Percentiles rank a stretch among this genome's conserved stretches.
Conservation (phyloP, 1,284 basidiomycete species). For the Irpex sp. region DNA sequence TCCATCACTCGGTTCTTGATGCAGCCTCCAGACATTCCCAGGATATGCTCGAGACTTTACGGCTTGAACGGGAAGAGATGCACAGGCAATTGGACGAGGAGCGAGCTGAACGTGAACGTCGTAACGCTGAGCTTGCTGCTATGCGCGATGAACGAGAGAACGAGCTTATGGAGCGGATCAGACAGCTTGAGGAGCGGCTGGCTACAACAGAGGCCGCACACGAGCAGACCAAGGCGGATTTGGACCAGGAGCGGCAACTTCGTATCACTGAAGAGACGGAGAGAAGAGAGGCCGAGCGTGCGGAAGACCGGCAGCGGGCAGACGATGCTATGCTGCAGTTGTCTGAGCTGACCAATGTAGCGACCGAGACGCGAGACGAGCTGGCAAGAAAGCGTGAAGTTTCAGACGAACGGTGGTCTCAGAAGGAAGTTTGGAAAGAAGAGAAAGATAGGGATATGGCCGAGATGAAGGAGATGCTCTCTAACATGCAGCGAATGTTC, state of each 20-base stretch:
- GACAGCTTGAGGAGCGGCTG: conserved; percentile 61
- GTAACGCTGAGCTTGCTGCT: conserved; percentile 43
- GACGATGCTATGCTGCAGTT: conserved; percentile 57
- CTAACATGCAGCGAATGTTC: conserved; percentile 50
- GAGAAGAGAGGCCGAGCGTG: conserved; percentile 51
- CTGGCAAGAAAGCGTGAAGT: conserved; percentile 51
- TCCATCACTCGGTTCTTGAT: conserved; percentile 36
- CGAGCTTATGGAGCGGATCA: conserved; percentile 52
- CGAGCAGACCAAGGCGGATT: conserved; percentile 45
- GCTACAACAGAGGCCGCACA: conserved; percentile 50
- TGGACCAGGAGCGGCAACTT: conserved; percentile 51
- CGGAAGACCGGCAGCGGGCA: conserved; percentile 54
- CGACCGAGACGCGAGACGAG: conserved; percentile 59
- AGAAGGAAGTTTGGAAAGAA: conserved; percentile 39
- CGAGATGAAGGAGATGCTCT: conserved; percentile 55
- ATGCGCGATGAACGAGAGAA: conserved; percentile 44
- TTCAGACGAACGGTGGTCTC: conserved; percentile 54
- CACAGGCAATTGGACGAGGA: conserved; percentile 49
- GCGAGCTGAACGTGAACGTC: conserved; percentile 46
- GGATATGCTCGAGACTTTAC: conserved; percentile 56
- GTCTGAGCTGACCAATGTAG: conserved; percentile 61
- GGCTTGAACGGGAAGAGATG: conserved; percentile 56
- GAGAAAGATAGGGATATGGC: conserved; percentile 37
- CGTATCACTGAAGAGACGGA: conserved; percentile 57
- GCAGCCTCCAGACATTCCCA: conserved; percentile 51